A percentile compares a stretch with the other conserved stretches of the same genome.
Conservation (phyloP, 257 asterid species). For the Striga asiatica region DNA sequence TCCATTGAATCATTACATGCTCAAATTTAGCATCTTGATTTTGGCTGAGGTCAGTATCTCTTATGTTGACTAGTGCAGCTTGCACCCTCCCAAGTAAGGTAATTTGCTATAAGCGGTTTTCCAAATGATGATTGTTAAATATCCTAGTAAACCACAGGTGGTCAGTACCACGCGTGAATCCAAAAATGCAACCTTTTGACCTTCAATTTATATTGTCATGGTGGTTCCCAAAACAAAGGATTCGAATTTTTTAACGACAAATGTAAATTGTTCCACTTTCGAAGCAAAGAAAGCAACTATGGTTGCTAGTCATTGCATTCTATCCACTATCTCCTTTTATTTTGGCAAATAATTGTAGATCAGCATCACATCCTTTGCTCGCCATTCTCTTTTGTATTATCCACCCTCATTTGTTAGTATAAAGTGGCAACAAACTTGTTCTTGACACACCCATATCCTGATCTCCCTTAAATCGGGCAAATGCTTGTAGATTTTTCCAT, state of each 20-base stretch:
- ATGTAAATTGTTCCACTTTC: neutral
- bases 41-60: neutral
- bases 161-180: neutral
- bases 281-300: too few relatives aligned
- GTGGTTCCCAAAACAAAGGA: neutral
- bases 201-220: neutral
- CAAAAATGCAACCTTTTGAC: conserved; percentile 1
- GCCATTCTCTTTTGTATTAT: too few relatives aligned
- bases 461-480: too few relatives aligned
- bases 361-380: neutral
- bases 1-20: neutral
- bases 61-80: neutral
- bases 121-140: neutral
- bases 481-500: too few relatives aligned
- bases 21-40: neutral
- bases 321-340: neutral
- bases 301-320: too few relatives aligned
- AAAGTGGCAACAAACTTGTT: too few relatives aligned
- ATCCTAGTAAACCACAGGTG: neutral
- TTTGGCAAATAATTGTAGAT: neutral
- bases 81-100: neutral
- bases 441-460: too few relatives aligned
- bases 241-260: neutral
- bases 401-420: too few relatives aligned
- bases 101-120: neutral